Percentiles rank a stretch among this genome's conserved stretches.
phyloP scores from a whole-genome alignment of 1,284 basidiomycete species.

The Sphaerobolus stellatus region DNA sequence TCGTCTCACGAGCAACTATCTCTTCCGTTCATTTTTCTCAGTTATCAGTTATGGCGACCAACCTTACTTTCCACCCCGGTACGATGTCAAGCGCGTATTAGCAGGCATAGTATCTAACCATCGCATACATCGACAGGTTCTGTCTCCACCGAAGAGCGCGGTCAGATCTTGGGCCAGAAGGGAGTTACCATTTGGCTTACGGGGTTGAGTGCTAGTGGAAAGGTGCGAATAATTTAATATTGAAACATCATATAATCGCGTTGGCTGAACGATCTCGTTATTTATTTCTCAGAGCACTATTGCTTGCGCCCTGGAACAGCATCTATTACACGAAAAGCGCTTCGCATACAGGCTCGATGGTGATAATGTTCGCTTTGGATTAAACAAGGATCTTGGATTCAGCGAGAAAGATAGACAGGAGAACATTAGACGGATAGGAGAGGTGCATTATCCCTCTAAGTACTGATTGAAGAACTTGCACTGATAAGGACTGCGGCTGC shows the following conservation, averaged over 20 bases:
- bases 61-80: slow-evolving; percentile 70
- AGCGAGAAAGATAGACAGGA: slow-evolving; percentile 93
- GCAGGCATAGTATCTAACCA: too few relatives aligned
- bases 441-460: slow-evolving; percentile 55
- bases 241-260: slow-evolving; percentile 20
- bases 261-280: slow-evolving; percentile 23
- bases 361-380: slow-evolving; percentile 94
- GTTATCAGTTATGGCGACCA: slow-evolving; percentile 63
- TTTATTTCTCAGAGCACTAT: slow-evolving; percentile 79
- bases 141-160: slow-evolving; percentile 68
- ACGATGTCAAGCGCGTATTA: slow-evolving; percentile 17
- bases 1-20: background rate
- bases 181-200: slow-evolving; percentile 94
- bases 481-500: background rate
- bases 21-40: too few relatives aligned
- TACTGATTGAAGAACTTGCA: slow-evolving; percentile 3
- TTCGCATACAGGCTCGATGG: slow-evolving; percentile 94
- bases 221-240: slow-evolving; percentile 48
- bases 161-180: slow-evolving; percentile 68
- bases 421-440: slow-evolving; percentile 97
- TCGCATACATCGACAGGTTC: slow-evolving; percentile 71
- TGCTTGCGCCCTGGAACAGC: slow-evolving; percentile 95
- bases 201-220: slow-evolving; percentile 88
- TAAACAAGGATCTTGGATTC: slow-evolving; percentile 98
- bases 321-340: slow-evolving; percentile 84